These are phyloP conservation scores for Phytophthora vignae DNA, from an alignment of 352 stramenopile species.

Conservation along the genomic window DNA sequence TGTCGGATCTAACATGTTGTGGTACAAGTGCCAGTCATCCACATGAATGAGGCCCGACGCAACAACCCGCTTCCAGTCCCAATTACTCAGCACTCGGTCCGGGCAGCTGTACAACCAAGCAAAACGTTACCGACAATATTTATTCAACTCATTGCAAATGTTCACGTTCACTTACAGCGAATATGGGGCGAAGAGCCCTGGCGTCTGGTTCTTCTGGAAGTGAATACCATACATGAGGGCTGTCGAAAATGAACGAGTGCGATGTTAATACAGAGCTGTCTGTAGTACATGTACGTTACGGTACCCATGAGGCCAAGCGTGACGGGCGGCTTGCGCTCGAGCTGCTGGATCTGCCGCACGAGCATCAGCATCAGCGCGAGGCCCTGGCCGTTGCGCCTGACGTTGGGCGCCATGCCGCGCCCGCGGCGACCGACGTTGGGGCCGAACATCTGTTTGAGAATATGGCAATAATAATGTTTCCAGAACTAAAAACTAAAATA, in stretches of 20 bases:
- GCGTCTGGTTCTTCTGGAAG: constrained; percentile 53
- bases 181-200: constrained; percentile 48
- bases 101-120: constrained; percentile 64
- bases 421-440: constrained; percentile 47
- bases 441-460: constrained; percentile 27
- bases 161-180: constrained; percentile 46
- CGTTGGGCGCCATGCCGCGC: constrained; percentile 44
- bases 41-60: constrained; percentile 85
- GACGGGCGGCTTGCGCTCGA: constrained; percentile 70
- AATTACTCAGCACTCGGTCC: constrained; percentile 53
- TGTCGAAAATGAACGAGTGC: constrained; percentile 8
- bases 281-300: not conserved
- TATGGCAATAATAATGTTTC: too few relatives aligned
- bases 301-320: constrained; percentile 63
- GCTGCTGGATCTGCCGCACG: constrained; percentile 45
- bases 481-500: too few relatives aligned
- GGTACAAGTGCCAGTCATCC: constrained; percentile 91
- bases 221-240: constrained; percentile 63
- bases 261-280: not conserved
- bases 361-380: constrained; percentile 57
- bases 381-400: constrained; percentile 28
- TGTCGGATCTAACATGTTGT: constrained; percentile 82
- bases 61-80: constrained; percentile 65
- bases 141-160: not conserved
- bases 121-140: not conserved